A percentile compares a stretch with the other conserved stretches of the same genome.
Evolutionary conservation across 2,329 filamentous ascomycete genomes (phyloP).

Genomic region (Aspergillus fumigatus): DNA sequence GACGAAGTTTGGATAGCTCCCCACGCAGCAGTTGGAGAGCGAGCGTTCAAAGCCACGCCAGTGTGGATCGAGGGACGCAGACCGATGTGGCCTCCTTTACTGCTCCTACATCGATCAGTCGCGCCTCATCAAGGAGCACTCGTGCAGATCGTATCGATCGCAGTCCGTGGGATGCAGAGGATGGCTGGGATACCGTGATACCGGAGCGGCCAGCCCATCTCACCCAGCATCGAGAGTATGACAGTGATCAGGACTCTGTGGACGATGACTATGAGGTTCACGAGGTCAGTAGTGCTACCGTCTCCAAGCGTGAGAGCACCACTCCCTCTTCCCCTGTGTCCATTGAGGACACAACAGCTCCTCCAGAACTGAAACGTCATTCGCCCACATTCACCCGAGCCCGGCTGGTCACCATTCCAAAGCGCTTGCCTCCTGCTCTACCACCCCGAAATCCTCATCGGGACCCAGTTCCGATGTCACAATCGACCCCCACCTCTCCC

Average conservation of each 20-base stretch:
- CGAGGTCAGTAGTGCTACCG: conserved; percentile 51
- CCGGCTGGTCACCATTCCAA: conserved; percentile 78
- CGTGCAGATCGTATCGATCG: conserved; percentile 13
- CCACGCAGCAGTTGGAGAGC: conserved; percentile 59
- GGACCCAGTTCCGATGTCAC: conserved; percentile 17
- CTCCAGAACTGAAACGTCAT: conserved; percentile 56
- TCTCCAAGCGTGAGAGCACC: conserved; percentile 44
- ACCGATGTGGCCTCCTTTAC: conserved; percentile 53
- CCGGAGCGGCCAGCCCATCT: conserved; percentile 13
- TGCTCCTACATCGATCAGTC: conserved; percentile 29
- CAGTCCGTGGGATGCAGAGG: conserved; percentile 21
- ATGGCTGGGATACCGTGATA: conserved; percentile 24
- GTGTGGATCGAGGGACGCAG: conserved; percentile 60
- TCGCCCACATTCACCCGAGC: conserved; percentile 70
- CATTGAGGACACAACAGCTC: conserved; percentile 44
- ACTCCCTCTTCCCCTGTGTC: conserved; percentile 20
- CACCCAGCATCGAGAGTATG: conserved; percentile 1
- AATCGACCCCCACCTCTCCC: conserved; percentile 18
- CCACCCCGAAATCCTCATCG: conserved; percentile 66
- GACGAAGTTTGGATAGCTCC: conserved; percentile 67
- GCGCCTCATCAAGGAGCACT: conserved; percentile 31
- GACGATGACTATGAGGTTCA: conserved; percentile 33
- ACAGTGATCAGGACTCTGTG: conserved; percentile 12
- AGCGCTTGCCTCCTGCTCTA: conserved; percentile 69
- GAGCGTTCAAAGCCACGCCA: conserved; percentile 62